Conservation (phyloP, 371 early-diverging fungal genomes). For the Rhizopus sp. region DNA sequence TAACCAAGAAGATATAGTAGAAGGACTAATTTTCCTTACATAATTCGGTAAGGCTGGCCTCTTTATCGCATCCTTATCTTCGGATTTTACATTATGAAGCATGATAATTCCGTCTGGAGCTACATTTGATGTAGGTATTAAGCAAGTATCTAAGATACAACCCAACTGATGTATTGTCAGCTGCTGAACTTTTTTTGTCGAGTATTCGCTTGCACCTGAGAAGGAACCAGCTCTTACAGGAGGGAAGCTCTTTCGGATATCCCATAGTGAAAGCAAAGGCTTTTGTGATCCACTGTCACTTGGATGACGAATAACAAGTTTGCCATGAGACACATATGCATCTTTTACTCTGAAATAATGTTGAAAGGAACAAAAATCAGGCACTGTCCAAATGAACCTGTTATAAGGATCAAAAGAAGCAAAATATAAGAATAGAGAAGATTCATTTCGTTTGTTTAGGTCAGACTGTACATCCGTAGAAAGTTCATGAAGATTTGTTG, state of each 20-base stretch:
- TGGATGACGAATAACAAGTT: conserved; percentile 33
- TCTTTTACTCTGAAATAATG: conserved; percentile 48
- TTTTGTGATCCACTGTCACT: conserved; percentile 10
- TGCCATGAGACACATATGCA: conserved; percentile 53
- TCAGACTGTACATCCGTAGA: conserved; percentile 9
- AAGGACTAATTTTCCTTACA: conserved; percentile 13
- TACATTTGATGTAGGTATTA: conserved; percentile 13
- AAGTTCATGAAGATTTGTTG: conserved; percentile 51
- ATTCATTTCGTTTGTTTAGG: conserved; percentile 31
- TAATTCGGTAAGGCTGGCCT: conserved; percentile 24
- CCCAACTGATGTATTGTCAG: conserved; percentile 20
- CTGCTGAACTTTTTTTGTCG: conserved; percentile 15
- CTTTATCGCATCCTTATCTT: conserved; percentile 2
- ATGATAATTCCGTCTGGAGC: background rate
- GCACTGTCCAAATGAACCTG: conserved; percentile 39
- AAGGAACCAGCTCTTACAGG: conserved; percentile 30
- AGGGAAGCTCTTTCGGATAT: conserved; percentile 33
- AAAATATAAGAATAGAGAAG: conserved; percentile 32
- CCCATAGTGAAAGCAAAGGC: conserved; percentile 30
- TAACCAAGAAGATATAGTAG: background rate
- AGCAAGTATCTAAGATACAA: conserved; percentile 26
- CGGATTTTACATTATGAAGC: background rate
- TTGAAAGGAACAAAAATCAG: conserved; percentile 24
- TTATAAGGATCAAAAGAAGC: conserved; percentile 24
- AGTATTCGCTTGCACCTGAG: conserved; percentile 35